Evolutionary conservation across 2,329 filamentous ascomycete genomes (phyloP).

Genomic region (Botrytis porri): DNA sequence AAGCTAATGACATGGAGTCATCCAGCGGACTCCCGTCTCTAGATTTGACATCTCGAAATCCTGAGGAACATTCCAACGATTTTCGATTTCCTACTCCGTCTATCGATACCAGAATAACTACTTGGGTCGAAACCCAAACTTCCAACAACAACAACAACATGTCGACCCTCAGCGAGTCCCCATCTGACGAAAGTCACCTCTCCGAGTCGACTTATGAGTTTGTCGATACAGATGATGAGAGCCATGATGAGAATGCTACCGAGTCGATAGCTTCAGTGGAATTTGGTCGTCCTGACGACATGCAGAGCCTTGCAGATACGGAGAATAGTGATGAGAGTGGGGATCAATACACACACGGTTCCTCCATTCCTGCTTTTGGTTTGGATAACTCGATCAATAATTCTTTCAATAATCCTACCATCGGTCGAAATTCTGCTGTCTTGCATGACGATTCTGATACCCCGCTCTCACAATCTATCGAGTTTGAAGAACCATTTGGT

Average conservation of each 20-base stretch:
- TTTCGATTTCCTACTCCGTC: conserved; percentile 33
- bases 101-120: conserved; percentile 32
- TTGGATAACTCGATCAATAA: conserved; percentile 32
- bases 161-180: conserved; percentile 33
- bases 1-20: conserved; percentile 38
- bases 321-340: conserved; percentile 38
- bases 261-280: conserved; percentile 40
- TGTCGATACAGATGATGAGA: conserved; percentile 39
- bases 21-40: conserved; percentile 29
- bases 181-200: conserved; percentile 35
- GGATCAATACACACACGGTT: conserved; percentile 29
- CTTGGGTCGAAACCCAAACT: conserved; percentile 34
- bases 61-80: conserved; percentile 22
- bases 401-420: conserved; percentile 36
- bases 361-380: conserved; percentile 28
- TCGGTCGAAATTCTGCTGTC: conserved; percentile 34
- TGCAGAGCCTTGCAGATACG: conserved; percentile 39
- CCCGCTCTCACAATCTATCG: conserved; percentile 41
- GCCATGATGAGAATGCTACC: conserved; percentile 37
- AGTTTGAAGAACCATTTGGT: conserved; percentile 45
- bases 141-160: conserved; percentile 31
- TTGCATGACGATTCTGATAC: conserved; percentile 35
- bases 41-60: conserved; percentile 21
- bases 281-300: conserved; percentile 37
- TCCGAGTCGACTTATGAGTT: conserved; percentile 39